A percentile compares a stretch with the other conserved stretches of the same genome.
phyloP scores from a whole-genome alignment of 148 eudicot genomes.

The Salicornia ramosissima region DNA sequence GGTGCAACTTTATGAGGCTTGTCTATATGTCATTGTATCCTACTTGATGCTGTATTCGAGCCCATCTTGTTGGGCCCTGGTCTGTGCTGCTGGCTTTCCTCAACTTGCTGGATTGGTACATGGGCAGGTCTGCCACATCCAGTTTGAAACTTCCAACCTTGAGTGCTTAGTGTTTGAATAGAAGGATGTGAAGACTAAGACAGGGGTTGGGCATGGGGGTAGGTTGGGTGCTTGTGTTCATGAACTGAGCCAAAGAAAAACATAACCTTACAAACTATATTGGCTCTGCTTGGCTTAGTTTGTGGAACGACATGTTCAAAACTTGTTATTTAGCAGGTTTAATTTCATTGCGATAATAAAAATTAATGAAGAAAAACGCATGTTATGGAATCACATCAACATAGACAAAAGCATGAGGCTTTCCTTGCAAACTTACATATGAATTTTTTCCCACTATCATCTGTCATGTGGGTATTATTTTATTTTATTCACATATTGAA shows the following conservation, averaged over 20 bases:
- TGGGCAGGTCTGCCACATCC: neutral
- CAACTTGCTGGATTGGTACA: no score
- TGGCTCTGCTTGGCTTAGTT: no score
- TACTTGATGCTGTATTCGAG: no score
- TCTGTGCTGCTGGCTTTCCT: neutral
- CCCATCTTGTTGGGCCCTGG: no score
- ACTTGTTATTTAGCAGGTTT: no score
- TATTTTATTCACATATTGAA: neutral
- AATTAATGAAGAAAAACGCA: neutral
- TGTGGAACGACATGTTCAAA: no score
- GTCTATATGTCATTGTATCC: no score
- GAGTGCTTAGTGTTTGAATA: neutral
- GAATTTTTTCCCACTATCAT: neutral
- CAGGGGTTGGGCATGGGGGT: neutral
- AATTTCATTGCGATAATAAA: neutral
- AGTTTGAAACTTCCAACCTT: no score
- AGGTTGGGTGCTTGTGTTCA: no score
- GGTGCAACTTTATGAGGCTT: no score
- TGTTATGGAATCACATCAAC: neutral
- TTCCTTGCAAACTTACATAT: neutral
- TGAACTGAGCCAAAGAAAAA: no score
- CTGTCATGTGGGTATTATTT: neutral
- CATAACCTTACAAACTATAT: no score
- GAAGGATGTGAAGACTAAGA: neutral
- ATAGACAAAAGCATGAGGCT: neutral